These are phyloP conservation scores for Durio zibethinus DNA, from an alignment of 345 rosid genomes.

Conservation along the genomic window DNA sequence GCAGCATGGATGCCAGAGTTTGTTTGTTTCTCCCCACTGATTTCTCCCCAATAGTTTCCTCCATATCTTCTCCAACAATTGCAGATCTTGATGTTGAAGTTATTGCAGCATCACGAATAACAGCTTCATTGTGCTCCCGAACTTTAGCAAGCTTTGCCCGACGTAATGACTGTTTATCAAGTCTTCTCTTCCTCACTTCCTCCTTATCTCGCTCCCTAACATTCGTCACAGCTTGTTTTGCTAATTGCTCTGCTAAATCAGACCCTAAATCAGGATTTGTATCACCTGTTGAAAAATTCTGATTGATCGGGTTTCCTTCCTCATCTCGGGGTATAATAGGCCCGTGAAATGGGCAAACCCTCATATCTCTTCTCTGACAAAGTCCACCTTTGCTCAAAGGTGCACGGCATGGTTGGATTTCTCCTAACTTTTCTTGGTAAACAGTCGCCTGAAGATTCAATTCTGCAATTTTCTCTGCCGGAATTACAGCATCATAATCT, in stretches of 20 bases:
- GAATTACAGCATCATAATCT: constrained; percentile 84
- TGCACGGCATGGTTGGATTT: constrained; percentile 68
- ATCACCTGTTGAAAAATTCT: constrained; percentile 29
- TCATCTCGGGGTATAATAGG: constrained; percentile 68
- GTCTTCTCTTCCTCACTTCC: constrained; percentile 49
- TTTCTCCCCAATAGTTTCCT: constrained; percentile 28
- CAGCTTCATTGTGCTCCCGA: constrained; percentile 69
- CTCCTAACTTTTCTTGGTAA: constrained; percentile 64
- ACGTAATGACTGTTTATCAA: constrained; percentile 39
- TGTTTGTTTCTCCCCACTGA: constrained; percentile 41
- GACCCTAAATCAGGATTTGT: constrained; percentile 32
- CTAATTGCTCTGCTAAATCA: constrained; percentile 51
- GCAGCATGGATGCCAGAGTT: constrained; percentile 59
- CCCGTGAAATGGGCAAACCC: constrained; percentile 85
- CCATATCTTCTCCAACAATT: constrained; percentile 39
- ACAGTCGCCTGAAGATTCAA: constrained; percentile 62
- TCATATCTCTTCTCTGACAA: constrained; percentile 81
- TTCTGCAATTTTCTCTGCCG: constrained; percentile 85
- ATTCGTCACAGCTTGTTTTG: constrained; percentile 75
- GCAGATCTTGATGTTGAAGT: constrained; percentile 73
- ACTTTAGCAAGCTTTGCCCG: constrained; percentile 74
- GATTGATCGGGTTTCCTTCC: constrained; percentile 48
- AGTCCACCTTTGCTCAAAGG: constrained; percentile 72
- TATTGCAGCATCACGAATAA: constrained; percentile 71
- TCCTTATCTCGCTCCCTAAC: constrained; percentile 53